Conservation (phyloP, 1,139 yeast genomes). For the Candida sp. region DNA sequence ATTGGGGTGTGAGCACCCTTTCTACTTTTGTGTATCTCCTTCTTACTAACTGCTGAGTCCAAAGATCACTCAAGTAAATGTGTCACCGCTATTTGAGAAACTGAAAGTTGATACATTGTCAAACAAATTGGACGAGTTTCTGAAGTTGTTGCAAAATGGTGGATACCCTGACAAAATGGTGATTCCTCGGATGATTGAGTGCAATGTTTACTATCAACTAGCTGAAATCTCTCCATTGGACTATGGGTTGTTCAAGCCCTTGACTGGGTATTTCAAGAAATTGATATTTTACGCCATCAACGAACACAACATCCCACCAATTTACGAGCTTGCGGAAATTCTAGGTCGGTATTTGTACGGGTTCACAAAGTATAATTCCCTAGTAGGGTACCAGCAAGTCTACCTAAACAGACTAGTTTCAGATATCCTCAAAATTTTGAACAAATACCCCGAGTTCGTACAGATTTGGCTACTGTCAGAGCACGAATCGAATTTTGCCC, state of each 20-base stretch:
- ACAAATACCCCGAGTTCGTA: constrained; percentile 13
- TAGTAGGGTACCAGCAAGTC: constrained; percentile 5
- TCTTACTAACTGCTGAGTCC: neutral
- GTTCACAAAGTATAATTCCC: constrained; percentile 5
- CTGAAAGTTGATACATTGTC: constrained; percentile 8
- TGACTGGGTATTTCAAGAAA: constrained; percentile 16
- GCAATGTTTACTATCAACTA: constrained; percentile 11
- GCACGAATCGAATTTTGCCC: neutral
- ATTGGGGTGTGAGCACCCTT: neutral
- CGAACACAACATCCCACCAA: constrained; percentile 4
- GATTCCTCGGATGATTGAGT: constrained; percentile 10
- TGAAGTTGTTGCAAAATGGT: constrained; percentile 2
- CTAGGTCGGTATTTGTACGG: constrained; percentile 13
- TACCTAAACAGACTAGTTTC: constrained; percentile 7
- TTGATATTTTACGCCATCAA: constrained; percentile 12
- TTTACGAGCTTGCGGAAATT: constrained; percentile 8
- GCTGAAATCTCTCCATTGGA: constrained; percentile 12
- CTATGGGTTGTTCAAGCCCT: constrained; percentile 14
- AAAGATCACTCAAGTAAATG: neutral
- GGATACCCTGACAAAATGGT: constrained; percentile 1
- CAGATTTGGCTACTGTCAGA: constrained; percentile 12
- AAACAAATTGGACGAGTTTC: constrained; percentile 6
- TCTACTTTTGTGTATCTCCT: neutral
- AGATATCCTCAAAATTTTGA: constrained; percentile 7
- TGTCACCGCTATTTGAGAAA: constrained; percentile 3